Conservation (phyloP, 2,329 filamentous ascomycete species). For the Ascochyta pisi region DNA sequence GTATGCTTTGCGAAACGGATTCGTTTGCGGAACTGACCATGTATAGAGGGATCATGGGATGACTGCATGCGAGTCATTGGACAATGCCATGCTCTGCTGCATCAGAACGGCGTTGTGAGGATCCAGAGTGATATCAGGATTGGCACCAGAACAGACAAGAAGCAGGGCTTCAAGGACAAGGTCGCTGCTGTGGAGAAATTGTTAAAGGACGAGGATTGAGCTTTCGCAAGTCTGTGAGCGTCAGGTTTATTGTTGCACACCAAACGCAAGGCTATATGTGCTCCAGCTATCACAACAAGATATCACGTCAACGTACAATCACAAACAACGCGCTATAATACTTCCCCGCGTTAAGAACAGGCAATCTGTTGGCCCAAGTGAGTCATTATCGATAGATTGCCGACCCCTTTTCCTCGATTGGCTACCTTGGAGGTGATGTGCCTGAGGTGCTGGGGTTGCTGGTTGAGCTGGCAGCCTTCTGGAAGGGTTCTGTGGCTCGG, state of each 20-base stretch:
- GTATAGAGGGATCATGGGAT: constrained; percentile 86
- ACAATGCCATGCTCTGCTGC: constrained; percentile 50
- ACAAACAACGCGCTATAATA: constrained; percentile 20
- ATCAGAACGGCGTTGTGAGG: constrained; percentile 56
- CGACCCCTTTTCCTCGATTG: constrained; percentile 31
- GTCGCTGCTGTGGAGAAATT: constrained; percentile 67
- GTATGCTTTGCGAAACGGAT: constrained; percentile 40
- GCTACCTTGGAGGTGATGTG: constrained; percentile 16
- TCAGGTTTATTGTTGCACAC: neutral
- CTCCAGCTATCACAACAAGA: constrained; percentile 18
- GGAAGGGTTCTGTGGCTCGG: constrained; percentile 13
- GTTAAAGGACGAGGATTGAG: constrained; percentile 44
- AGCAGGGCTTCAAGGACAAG: constrained; percentile 81
- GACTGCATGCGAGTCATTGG: constrained; percentile 71
- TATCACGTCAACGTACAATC: constrained; percentile 4
- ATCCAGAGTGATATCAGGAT: constrained; percentile 90
- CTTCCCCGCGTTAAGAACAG: constrained; percentile 23
- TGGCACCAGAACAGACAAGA: constrained; percentile 86
- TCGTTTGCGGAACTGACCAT: constrained; percentile 7
- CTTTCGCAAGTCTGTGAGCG: neutral
- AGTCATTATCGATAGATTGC: constrained; percentile 22
- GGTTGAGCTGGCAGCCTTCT: constrained; percentile 11
- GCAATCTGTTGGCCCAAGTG: constrained; percentile 24
- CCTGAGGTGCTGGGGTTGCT: constrained; percentile 15
- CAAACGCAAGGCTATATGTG: constrained; percentile 10